phyloP scores from a whole-genome alignment of 306 rosid genomes.

The Rosa multiflora region DNA sequence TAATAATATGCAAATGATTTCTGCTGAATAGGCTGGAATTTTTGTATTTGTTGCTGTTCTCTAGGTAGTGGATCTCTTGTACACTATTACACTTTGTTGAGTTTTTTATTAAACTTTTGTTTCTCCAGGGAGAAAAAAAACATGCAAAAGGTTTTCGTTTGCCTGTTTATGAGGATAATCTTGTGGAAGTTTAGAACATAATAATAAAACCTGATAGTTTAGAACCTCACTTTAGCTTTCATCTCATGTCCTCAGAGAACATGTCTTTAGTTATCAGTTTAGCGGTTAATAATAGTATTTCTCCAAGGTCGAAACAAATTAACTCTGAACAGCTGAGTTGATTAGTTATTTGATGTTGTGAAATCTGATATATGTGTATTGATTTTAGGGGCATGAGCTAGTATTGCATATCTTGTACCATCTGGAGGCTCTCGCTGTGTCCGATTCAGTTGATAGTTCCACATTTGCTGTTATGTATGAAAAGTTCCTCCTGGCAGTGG shows the following conservation, averaged over 20 bases:
- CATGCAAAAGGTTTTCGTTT: neutral
- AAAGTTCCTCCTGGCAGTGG: conserved; percentile 87
- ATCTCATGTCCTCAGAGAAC: conserved; percentile 2
- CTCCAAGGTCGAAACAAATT: neutral
- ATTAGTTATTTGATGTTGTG: neutral
- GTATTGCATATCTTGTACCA: conserved; percentile 82
- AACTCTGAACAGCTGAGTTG: neutral
- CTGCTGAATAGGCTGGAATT: neutral
- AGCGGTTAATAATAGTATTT: neutral
- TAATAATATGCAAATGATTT: neutral
- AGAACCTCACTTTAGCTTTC: too few species aligned
- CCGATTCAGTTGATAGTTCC: conserved; percentile 55
- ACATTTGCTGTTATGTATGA: conserved; percentile 68
- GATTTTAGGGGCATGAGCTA: conserved; percentile 92
- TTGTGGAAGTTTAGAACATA: neutral
- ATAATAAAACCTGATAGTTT: too few species aligned
- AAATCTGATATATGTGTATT: conserved; percentile 27
- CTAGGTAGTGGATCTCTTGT: neutral
- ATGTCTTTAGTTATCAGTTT: neutral
- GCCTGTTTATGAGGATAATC: neutral
- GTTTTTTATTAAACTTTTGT: neutral
- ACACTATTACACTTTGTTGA: neutral
- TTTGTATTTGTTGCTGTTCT: neutral
- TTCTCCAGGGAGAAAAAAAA: neutral
- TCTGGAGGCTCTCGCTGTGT: conserved; percentile 58